These are phyloP conservation scores for Solanum corneliomulleri DNA, from an alignment of 257 asterid genomes.

Conservation along the genomic window DNA sequence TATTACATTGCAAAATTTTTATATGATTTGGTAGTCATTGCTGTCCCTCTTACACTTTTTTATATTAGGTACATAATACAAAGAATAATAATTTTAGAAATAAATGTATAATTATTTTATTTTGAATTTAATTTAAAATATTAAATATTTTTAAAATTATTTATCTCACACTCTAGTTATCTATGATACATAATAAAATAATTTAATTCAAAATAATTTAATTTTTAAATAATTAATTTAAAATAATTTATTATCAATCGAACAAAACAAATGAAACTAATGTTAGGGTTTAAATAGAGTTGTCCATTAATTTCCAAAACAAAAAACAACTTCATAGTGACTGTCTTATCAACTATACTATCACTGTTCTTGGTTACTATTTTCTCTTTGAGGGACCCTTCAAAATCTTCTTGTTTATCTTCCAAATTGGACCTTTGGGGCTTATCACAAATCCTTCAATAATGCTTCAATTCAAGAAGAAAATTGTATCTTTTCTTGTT, in stretches of 20 bases:
- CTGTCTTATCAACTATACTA: background rate
- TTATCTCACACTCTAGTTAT: too few species aligned
- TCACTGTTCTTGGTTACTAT: background rate
- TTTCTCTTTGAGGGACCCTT: background rate
- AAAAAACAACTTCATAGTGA: background rate
- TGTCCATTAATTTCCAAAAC: background rate
- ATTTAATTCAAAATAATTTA: too few species aligned
- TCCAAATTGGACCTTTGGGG: background rate
- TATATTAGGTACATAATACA: background rate
- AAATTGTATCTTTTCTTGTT: background rate
- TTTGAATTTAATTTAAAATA: too few species aligned
- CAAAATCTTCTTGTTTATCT: background rate
- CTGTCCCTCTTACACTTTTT: background rate
- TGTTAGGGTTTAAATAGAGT: background rate
- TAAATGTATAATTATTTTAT: too few species aligned
- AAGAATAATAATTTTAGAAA: background rate
- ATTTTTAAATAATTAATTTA: too few species aligned
- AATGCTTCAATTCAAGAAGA: background rate
- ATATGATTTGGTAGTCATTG: conserved; percentile 1
- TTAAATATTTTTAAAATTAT: too few species aligned
- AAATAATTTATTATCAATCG: too few species aligned
- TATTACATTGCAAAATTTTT: background rate
- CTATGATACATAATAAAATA: too few species aligned
- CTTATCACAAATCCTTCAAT: background rate
- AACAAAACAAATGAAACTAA: fast-evolving